Evolutionary conservation across 148 eudicot species (phyloP).

Genomic region (Spergularia bocconei): DNA sequence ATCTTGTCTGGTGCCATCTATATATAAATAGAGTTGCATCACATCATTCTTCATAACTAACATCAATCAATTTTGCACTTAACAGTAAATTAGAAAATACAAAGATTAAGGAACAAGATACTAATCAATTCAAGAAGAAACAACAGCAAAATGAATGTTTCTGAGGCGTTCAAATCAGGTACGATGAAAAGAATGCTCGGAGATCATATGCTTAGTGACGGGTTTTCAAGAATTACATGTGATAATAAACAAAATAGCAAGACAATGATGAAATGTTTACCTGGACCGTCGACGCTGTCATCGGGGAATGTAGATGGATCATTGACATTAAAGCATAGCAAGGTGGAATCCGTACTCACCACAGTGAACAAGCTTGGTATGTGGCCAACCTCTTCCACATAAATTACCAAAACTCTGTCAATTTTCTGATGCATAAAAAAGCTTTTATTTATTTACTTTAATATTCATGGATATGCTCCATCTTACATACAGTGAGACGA

Average conservation of each 20-base stretch:
- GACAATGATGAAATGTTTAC: conserved; percentile 7
- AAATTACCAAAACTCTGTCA: too few species aligned
- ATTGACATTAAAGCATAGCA: conserved; percentile 13
- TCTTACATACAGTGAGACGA: conserved; percentile 18
- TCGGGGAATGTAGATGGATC: conserved; percentile 1
- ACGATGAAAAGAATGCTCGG: conserved; percentile 29
- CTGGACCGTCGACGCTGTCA: conserved; percentile 11
- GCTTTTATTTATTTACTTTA: not conserved
- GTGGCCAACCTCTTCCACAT: not conserved
- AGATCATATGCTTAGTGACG: conserved; percentile 27
- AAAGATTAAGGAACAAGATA: not conserved
- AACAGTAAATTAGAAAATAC: not conserved
- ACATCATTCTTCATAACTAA: not conserved
- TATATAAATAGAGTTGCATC: too few species aligned
- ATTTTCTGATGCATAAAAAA: not conserved
- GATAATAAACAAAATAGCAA: conserved; percentile 10
- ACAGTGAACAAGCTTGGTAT: conserved; percentile 33
- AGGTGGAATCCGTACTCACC: conserved; percentile 19
- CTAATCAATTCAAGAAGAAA: not conserved
- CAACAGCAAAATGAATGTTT: conserved; percentile 18
- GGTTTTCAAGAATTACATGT: conserved; percentile 10
- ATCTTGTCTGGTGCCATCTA: not conserved
- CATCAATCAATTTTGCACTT: not conserved
- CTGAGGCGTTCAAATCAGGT: conserved; percentile 24
- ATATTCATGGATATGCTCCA: not conserved